These are phyloP conservation scores for Venturia aucupariae DNA, from an alignment of 2,329 filamentous ascomycete genomes.

Conservation along the genomic window DNA sequence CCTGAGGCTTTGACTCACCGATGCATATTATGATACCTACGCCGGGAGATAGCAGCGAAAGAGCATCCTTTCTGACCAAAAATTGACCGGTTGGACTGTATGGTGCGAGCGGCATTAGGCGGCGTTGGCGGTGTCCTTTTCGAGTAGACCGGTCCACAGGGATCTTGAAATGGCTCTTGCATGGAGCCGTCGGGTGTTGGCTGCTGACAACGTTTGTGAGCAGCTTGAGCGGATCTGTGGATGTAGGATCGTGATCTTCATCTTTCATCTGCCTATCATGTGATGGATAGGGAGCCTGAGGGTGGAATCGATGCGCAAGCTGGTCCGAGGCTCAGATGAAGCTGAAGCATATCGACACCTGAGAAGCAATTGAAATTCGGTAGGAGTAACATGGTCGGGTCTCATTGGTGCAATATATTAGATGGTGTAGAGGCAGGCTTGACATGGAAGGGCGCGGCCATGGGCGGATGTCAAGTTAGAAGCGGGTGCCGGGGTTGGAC, in stretches of 20 bases:
- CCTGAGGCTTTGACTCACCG: constrained; percentile 1
- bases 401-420: background rate
- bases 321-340: background rate
- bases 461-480: background rate
- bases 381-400: background rate
- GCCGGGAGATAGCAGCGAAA: background rate
- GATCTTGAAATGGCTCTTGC: background rate
- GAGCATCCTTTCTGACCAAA: background rate
- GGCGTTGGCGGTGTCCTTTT: background rate
- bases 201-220: background rate
- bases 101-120: no score
- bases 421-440: background rate
- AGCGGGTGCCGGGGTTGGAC: background rate
- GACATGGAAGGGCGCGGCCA: background rate
- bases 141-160: background rate
- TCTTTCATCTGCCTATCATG: background rate
- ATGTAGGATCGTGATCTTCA: background rate
- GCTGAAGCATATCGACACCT: background rate
- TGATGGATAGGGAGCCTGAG: no score
- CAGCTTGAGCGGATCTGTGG: no score
- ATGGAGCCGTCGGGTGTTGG: background rate
- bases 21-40: background rate
- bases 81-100: background rate
- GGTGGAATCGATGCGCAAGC: background rate
- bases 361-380: no score